These are phyloP conservation scores for Wickerhamomyces sp. DNA, from an alignment of 1,139 yeast species.

Conservation along the genomic window DNA sequence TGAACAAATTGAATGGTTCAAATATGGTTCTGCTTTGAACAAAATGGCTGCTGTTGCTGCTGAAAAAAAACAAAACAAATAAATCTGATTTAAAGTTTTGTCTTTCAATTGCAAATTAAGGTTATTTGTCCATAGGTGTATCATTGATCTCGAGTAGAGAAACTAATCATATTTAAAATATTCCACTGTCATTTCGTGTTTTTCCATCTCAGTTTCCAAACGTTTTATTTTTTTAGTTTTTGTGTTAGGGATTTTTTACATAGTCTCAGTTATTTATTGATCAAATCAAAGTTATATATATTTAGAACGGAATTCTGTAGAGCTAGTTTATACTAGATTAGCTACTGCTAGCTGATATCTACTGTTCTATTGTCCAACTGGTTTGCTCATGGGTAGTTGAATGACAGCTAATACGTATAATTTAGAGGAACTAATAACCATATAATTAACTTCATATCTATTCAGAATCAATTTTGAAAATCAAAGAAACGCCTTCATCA, in stretches of 20 bases:
- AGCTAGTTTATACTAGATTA: too few species aligned
- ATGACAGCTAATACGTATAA: too few species aligned
- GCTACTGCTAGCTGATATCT: not conserved
- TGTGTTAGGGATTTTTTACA: not conserved
- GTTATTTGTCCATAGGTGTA: too few species aligned
- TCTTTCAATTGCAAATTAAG: too few species aligned
- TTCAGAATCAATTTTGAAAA: slow-evolving; percentile 38
- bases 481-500: slow-evolving; percentile 90
- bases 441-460: too few species aligned
- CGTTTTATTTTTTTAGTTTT: too few species aligned
- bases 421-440: too few species aligned
- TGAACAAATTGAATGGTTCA: slow-evolving; percentile 99
- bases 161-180: not conserved
- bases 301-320: too few species aligned
- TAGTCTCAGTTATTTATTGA: not conserved
- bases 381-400: too few species aligned
- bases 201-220: not conserved
- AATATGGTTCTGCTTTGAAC: slow-evolving; percentile 98
- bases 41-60: slow-evolving; percentile 61
- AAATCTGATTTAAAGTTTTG: too few species aligned
- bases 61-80: not conserved
- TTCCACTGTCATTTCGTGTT: not conserved
- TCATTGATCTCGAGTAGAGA: too few species aligned
- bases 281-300: not conserved
- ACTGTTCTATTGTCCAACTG: too few species aligned